A percentile compares a stretch with the other conserved stretches of the same genome.
Conservation (phyloP, 106 monocot species). For the Ottelia alismoides region DNA sequence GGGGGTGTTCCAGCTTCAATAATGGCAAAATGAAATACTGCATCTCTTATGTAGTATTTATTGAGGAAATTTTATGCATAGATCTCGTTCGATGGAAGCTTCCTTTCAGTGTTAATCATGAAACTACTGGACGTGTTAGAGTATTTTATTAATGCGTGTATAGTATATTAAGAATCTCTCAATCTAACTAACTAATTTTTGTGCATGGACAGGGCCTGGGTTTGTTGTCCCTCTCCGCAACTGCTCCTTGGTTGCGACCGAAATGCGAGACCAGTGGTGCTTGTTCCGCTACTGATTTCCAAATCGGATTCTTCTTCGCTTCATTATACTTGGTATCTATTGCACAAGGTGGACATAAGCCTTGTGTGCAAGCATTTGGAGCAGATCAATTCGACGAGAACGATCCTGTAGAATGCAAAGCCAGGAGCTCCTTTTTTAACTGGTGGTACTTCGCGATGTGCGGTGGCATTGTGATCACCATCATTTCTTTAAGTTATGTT, state of each 20-base stretch:
- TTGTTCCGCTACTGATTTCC: constrained; percentile 16
- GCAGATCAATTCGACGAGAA: constrained; percentile 57
- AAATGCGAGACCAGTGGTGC: constrained; percentile 7
- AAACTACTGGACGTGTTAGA: no score
- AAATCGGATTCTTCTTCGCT: constrained; percentile 33
- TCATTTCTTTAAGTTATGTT: constrained; percentile 23
- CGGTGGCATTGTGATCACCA: constrained; percentile 4
- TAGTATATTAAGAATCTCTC: no score
- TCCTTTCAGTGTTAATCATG: no score
- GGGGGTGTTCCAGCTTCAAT: no score
- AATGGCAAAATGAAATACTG: no score
- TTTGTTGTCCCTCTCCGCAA: constrained; percentile 28
- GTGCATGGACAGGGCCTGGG: constrained; percentile 29
- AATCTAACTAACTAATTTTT: no score
- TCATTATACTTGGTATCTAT: constrained; percentile 42
- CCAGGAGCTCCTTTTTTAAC: constrained; percentile 59
- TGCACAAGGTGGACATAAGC: constrained; percentile 50
- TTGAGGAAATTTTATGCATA: no score
- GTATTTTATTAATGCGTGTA: no score
- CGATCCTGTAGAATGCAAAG: constrained; percentile 20
- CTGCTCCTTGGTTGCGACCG: constrained; percentile 12
- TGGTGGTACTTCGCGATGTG: constrained; percentile 53
- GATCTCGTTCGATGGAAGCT: no score
- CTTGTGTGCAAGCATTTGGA: constrained; percentile 51
- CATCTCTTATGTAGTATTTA: no score